Base-by-base conservation (phyloP, 2,329 filamentous ascomycete species). In the Purpureocillium takamizusanense region DNA sequence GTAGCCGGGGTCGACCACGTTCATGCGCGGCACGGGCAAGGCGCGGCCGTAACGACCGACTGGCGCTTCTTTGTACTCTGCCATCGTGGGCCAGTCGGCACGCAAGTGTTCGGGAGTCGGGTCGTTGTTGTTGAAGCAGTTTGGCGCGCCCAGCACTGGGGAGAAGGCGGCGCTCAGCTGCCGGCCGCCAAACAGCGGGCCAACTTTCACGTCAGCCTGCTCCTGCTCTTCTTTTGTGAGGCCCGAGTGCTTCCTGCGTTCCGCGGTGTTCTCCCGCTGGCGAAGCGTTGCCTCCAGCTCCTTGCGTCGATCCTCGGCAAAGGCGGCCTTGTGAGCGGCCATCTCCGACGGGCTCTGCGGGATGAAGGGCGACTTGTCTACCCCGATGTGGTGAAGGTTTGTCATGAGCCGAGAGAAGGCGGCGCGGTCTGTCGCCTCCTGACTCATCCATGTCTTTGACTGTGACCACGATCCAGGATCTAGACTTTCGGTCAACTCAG, bases 381-480 rank as follows among this genome's bases (percentile, higher is more conserved):
- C 54, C n/a, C 56, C 50, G 36, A 62, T 57, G 35, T 59, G 54
- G 15, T 50, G 53, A 36, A 66, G 42, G 33, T 59, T 59, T n/a
- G 51, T 45, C 46, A 51, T 48, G 49, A 60, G 51, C 43, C 53
- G 63, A n/a, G 57, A 48, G 39, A 61, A 65, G 4, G 43, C 50
- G 23, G 45, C 50, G n/a, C 55, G 53, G 35, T 60, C 57, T 31
- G 51, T 53, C 15, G 54, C 55, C 30, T 54, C 51, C 9, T 51
- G 42, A 43, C 60, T 65, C n/a, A 55, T 48, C 63, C 63, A 66
- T 37, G 54, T 53, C 45, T 55, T 62, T 35, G 62, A 64, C 28
- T 63, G 57, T 12, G 60, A 54, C 61, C 61, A 64, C 15, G 51
- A 50, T 23, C 52, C 59, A 18, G 48, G 31, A 7, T 56, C 49